Evolutionary conservation across 352 stramenopile genomes (phyloP).

Genomic region (Phytophthora cryptogea): DNA sequence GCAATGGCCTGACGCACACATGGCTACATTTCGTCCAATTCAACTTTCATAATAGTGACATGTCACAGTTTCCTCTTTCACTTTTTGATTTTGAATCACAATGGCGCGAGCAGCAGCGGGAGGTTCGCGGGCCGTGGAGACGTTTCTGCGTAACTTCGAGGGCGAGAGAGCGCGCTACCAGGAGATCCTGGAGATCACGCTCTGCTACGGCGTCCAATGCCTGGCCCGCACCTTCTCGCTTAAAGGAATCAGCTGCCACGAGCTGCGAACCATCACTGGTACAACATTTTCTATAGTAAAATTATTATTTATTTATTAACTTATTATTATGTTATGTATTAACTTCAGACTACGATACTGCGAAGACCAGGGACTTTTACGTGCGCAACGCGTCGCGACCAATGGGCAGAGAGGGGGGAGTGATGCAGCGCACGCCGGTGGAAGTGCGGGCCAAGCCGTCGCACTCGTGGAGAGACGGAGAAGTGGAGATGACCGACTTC

Average conservation of each 20-base stretch:
- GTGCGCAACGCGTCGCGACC: constrained; percentile 46
- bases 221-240: constrained; percentile 68
- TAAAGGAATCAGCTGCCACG: constrained; percentile 58
- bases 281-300: constrained; percentile 1
- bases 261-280: constrained; percentile 66
- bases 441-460: constrained; percentile 58
- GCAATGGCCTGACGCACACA: constrained; percentile 13
- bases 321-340: not conserved
- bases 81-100: constrained; percentile 26
- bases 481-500: constrained; percentile 37
- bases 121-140: constrained; percentile 52
- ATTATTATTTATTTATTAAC: not conserved
- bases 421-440: constrained; percentile 16
- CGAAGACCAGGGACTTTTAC: constrained; percentile 63
- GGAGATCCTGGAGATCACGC: constrained; percentile 70
- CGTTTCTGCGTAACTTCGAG: constrained; percentile 74
- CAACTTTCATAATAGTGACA: constrained; percentile 10
- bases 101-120: constrained; percentile 19
- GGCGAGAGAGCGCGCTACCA: constrained; percentile 46
- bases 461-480: constrained; percentile 70
- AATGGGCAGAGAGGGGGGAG: not conserved
- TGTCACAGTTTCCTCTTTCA: not conserved
- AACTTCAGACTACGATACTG: constrained; percentile 45
- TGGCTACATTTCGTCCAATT: constrained; percentile 10
- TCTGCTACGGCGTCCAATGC: constrained; percentile 78